Conservation (phyloP, 2,329 filamentous ascomycete species). For the Dothideomycetes sp. region DNA sequence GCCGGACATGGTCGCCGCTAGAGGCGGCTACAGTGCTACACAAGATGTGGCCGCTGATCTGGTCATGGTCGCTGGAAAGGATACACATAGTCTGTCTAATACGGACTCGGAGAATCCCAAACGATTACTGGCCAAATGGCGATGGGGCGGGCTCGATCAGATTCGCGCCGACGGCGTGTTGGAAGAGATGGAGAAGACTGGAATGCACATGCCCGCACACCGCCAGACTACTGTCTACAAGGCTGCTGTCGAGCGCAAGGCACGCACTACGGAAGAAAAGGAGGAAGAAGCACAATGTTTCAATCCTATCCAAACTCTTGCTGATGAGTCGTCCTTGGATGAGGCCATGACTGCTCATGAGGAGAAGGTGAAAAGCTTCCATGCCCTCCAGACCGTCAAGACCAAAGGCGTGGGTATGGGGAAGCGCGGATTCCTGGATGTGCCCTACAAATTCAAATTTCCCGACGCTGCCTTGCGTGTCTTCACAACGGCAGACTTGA, state of each 20-base stretch:
- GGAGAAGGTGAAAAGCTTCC: background rate
- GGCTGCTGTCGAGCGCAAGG: background rate
- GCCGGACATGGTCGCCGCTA: slow-evolving; percentile 45
- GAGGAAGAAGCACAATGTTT: background rate
- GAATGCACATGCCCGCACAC: slow-evolving; percentile 6
- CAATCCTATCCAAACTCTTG: slow-evolving; percentile 3
- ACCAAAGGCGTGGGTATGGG: too few relatives aligned
- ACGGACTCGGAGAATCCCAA: background rate
- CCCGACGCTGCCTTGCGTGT: background rate
- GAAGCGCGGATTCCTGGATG: too few relatives aligned
- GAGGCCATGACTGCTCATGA: background rate
- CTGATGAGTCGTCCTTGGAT: background rate
- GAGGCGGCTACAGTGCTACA: slow-evolving; percentile 48
- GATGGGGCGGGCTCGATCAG: slow-evolving; percentile 2
- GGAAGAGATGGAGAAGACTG: slow-evolving; percentile 7
- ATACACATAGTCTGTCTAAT: background rate
- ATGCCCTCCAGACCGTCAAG: background rate
- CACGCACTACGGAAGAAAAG: slow-evolving; percentile 3
- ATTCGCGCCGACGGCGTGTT: slow-evolving; percentile 1
- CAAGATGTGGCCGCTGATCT: slow-evolving; percentile 51
- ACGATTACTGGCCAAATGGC: background rate
- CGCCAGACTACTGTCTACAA: slow-evolving; percentile 1
- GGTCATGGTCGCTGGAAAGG: slow-evolving; percentile 24
- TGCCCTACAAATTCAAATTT: background rate
- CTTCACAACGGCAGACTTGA: background rate